Base-by-base conservation (phyloP, 2,329 filamentous ascomycete species). In the Cercospora zeina region DNA sequence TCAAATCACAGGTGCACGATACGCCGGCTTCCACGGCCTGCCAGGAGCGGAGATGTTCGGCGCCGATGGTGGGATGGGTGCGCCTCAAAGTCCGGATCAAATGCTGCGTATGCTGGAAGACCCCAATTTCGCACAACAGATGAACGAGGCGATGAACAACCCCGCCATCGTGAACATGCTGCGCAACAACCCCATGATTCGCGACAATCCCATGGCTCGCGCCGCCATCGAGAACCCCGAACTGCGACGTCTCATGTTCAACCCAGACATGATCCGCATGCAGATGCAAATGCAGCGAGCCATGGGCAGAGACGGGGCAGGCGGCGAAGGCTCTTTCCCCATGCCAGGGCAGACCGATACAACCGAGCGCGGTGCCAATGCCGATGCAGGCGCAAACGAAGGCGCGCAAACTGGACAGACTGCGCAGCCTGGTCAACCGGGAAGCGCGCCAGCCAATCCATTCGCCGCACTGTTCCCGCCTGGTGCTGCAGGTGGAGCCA, bases 121-220 rank as follows among this genome's bases (percentile, higher is more conserved):
- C 73, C 95, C 95, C 21, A 89, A 91, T 73, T 88, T 96, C 61
- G 86, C 90, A 66, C 89, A 91, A 68, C 88, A 88, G 59, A 90
- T 99, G 85, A 96, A 95, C 76, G 93, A 97, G 77, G 91, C 93
- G 36, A 89, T 99, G 75, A 90, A 93, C 76, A 97, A 97, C 77
- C 93, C 95, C n/a, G 85, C 88, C 16, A 89, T 99, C 70, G 85
- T 97, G 73, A 91, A 97, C 73, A 91, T 96, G 85, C 90, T 82
- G 69, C 73, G 78, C 61, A 77, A 82, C 65, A 80, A 77, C 63
- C 80, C 80, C 3, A 81, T 97, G 84, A 92, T 99, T 70, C 87
- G 95, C 70, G 86, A 89, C 72, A 96, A 96, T 74, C 95, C 95
- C 2, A 88, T 91, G 83, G 90, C 90, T 21, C 86, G 92, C 69